A percentile compares a stretch with the other conserved stretches of the same genome.
These are phyloP conservation scores for Oldenlandia corymbosa DNA, from an alignment of 257 asterid genomes.

Conservation along the genomic window DNA sequence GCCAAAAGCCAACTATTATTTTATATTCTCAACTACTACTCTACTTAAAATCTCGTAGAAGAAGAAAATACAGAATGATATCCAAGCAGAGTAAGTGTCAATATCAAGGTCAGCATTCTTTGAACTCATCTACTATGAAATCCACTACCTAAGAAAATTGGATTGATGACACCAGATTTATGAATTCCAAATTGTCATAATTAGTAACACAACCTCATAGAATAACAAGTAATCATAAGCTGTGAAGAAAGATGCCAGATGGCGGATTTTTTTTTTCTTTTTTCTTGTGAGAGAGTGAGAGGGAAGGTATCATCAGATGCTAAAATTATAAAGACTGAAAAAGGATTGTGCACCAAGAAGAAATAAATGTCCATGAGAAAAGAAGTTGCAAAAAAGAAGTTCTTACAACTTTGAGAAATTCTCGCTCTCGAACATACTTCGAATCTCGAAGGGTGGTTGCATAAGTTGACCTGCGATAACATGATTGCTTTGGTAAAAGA, in stretches of 20 bases:
- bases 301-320: too few species aligned
- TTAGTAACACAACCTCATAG: background rate
- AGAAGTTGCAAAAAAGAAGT: conserved; percentile 9
- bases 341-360: background rate
- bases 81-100: background rate
- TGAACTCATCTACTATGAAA: too few species aligned
- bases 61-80: background rate
- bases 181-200: background rate
- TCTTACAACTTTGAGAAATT: conserved; percentile 80
- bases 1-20: background rate
- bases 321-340: background rate
- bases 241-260: background rate
- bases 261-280: too few species aligned
- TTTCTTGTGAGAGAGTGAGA: too few species aligned
- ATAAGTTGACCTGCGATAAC: conserved; percentile 75
- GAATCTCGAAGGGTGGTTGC: conserved; percentile 93
- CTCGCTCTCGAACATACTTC: conserved; percentile 82
- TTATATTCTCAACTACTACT: background rate
- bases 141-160: background rate
- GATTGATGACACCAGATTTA: background rate
- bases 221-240: background rate
- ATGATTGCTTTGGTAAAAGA: background rate
- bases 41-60: background rate
- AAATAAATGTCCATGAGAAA: background rate
- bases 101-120: background rate